A percentile compares a stretch with the other conserved stretches of the same genome.
Evolutionary conservation across 2,329 filamentous ascomycete genomes (phyloP).

Genomic region (Proliferodiscus dingleyae): DNA sequence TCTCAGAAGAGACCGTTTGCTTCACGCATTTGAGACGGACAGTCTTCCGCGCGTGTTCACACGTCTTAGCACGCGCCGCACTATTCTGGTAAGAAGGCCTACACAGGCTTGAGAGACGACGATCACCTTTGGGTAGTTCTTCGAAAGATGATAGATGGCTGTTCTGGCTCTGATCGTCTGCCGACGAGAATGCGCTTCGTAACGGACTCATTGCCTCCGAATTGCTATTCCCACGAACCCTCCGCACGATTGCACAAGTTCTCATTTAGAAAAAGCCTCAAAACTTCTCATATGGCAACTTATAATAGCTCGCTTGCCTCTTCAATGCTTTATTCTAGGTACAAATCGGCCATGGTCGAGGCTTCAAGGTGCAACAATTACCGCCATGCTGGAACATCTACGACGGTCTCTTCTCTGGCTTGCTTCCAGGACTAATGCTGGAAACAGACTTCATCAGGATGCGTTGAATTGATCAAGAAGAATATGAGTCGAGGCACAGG

Average conservation of each 20-base stretch:
- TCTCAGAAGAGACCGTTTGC: background rate
- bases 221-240: too few relatives aligned
- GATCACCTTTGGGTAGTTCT: background rate
- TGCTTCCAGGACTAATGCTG: background rate
- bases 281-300: too few relatives aligned
- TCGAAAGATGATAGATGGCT: background rate
- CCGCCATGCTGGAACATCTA: background rate
- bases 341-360: too few relatives aligned
- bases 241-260: too few relatives aligned
- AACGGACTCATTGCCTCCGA: too few relatives aligned
- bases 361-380: background rate
- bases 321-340: too few relatives aligned
- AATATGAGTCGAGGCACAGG: background rate
- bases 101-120: too few relatives aligned
- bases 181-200: too few relatives aligned
- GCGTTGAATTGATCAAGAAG: background rate
- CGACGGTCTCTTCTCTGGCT: background rate
- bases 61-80: constrained; percentile 6
- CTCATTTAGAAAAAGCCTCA: too few relatives aligned
- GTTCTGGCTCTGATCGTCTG: too few relatives aligned
- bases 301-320: too few relatives aligned
- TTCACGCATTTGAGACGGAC: too few relatives aligned
- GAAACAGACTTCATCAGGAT: background rate
- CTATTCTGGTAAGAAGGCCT: background rate
- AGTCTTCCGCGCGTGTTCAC: constrained; percentile 4